Conservation (phyloP, 2,329 filamentous ascomycete species). For the Penicillium sp. region DNA sequence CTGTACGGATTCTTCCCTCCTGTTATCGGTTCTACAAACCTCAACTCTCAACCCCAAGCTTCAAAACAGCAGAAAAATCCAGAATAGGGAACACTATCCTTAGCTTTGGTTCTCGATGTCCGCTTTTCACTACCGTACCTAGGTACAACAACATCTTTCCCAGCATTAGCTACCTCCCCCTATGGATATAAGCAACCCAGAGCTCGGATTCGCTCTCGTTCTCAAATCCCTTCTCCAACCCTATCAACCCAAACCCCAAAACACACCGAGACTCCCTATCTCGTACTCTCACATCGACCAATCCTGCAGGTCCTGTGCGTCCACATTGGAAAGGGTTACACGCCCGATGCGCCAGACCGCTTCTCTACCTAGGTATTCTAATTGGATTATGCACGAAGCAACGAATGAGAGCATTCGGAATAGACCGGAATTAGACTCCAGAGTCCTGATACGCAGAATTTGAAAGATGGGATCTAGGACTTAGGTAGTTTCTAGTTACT, state of each 20-base stretch:
- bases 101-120: neutral
- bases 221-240: too few species aligned
- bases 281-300: neutral
- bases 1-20: neutral
- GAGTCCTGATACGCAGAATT: too few species aligned
- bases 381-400: neutral
- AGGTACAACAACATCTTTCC: too few species aligned
- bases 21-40: neutral
- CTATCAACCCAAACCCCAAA: too few species aligned
- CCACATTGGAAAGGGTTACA: neutral
- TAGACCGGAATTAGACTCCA: neutral
- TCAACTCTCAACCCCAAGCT: neutral
- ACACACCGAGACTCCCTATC: neutral
- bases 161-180: too few species aligned
- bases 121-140: too few species aligned
- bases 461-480: too few species aligned
- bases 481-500: too few species aligned
- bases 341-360: slow-evolving; percentile 7
- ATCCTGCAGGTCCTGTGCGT: slow-evolving; percentile 6
- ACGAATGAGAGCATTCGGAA: neutral
- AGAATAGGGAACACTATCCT: slow-evolving; percentile 10
- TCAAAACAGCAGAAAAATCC: neutral
- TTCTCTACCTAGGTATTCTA: slow-evolving; percentile 3
- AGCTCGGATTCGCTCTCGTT: too few species aligned
- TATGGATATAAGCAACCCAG: too few species aligned